phyloP scores from a whole-genome alignment of 352 stramenopile species.

The Globisporangium ultimum region DNA sequence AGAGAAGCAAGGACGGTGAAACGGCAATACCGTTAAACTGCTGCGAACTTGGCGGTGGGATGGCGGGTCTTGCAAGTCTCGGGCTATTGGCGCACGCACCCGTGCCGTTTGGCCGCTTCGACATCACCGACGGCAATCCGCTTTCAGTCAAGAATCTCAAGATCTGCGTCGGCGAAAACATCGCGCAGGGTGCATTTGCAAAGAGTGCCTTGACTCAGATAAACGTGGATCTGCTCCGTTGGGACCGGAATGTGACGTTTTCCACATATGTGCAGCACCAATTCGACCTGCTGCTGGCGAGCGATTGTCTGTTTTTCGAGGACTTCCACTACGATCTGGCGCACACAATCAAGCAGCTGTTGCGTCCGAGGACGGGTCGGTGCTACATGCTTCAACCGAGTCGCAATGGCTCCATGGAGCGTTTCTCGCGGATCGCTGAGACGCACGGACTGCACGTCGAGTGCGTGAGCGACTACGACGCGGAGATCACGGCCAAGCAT shows the following conservation, averaged over 20 bases:
- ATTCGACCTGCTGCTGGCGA: slow-evolving; percentile 80
- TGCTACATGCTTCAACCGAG: slow-evolving; percentile 78
- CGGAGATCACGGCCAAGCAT: slow-evolving; percentile 32
- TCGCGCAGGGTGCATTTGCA: slow-evolving; percentile 17
- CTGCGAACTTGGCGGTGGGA: slow-evolving; percentile 75
- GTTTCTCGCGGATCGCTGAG: slow-evolving; percentile 54
- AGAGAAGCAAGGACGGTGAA: neutral
- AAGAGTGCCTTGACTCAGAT: slow-evolving; percentile 7
- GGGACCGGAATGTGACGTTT: slow-evolving; percentile 46
- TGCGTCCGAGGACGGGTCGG: slow-evolving; percentile 33
- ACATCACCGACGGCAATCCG: slow-evolving; percentile 78
- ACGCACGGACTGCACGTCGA: slow-evolving; percentile 32
- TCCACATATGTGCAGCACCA: slow-evolving; percentile 29
- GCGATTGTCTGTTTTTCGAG: slow-evolving; percentile 87
- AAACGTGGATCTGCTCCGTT: slow-evolving; percentile 50
- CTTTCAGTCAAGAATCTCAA: slow-evolving; percentile 63
- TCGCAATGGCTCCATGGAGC: slow-evolving; percentile 72
- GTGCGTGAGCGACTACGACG: slow-evolving; percentile 38
- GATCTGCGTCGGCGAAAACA: slow-evolving; percentile 59
- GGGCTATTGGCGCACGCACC: slow-evolving; percentile 51
- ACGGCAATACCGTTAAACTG: slow-evolving; percentile 25
- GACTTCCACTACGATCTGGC: slow-evolving; percentile 78
- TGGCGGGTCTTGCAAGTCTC: slow-evolving; percentile 69
- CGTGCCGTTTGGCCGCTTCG: slow-evolving; percentile 33
- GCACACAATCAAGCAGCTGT: slow-evolving; percentile 56